A percentile compares a stretch with the other conserved stretches of the same genome.
These are phyloP conservation scores for Cryphonectria carpinicola DNA, from an alignment of 2,329 filamentous ascomycete species.

Conservation along the genomic window DNA sequence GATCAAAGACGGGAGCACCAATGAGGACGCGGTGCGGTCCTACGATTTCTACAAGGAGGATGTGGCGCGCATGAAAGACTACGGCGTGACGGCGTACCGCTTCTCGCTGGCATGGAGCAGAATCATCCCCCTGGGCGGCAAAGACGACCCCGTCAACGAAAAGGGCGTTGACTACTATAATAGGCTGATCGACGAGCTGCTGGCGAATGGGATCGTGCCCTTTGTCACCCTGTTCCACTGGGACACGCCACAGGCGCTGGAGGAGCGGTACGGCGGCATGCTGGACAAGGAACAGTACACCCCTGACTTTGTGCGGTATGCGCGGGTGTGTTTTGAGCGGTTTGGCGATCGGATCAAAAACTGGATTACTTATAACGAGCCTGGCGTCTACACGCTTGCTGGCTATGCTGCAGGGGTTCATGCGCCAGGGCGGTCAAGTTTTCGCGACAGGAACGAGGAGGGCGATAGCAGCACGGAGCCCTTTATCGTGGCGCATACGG, in stretches of 20 bases:
- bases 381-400: conserved; percentile 40
- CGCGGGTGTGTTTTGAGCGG: conserved; percentile 60
- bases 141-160: conserved; percentile 65
- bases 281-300: conserved; percentile 66
- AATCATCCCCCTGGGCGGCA: conserved; percentile 66
- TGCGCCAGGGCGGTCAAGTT: conserved; percentile 38
- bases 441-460: conserved; percentile 37
- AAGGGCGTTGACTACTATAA: conserved; percentile 63
- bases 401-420: conserved; percentile 43
- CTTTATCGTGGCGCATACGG: conserved; percentile 45
- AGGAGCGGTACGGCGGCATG: conserved; percentile 64
- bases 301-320: conserved; percentile 61
- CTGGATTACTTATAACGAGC: conserved; percentile 54
- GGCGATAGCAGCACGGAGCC: conserved; percentile 42
- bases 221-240: conserved; percentile 68
- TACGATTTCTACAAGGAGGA: conserved; percentile 54
- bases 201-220: conserved; percentile 60
- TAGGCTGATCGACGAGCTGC: conserved; percentile 62
- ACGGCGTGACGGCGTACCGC: conserved; percentile 63
- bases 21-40: conserved; percentile 43
- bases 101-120: conserved; percentile 69
- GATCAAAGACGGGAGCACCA: conserved; percentile 44
- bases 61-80: conserved; percentile 61
- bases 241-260: conserved; percentile 63
- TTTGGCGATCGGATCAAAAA: conserved; percentile 62